phyloP scores from a whole-genome alignment of 2,329 filamentous ascomycete species.

The Aureobasidium melanogenum region DNA sequence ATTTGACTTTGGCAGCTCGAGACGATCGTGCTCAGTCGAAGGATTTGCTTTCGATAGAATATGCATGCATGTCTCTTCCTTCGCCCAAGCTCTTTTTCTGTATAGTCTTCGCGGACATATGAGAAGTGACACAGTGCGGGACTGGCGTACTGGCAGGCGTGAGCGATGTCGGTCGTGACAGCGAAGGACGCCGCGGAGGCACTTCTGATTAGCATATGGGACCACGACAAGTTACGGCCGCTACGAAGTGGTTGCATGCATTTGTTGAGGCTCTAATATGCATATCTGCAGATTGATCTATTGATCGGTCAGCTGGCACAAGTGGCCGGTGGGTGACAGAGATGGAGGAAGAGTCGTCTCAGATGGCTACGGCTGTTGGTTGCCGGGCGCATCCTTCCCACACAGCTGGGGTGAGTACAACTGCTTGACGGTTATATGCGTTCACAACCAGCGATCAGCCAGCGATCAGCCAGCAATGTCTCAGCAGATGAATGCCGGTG shows the following conservation, averaged over 20 bases:
- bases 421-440: neutral
- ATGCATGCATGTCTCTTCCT: neutral
- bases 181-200: neutral
- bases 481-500: neutral
- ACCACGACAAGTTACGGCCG: too few relatives aligned
- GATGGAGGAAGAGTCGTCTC: neutral
- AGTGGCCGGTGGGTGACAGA: neutral
- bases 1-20: neutral
- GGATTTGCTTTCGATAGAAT: neutral
- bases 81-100: neutral
- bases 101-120: neutral
- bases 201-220: neutral
- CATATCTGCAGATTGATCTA: neutral
- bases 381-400: neutral
- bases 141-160: neutral
- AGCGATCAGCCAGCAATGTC: too few relatives aligned
- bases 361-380: neutral
- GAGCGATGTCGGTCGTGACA: neutral
- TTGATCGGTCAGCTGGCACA: neutral
- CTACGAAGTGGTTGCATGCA: neutral
- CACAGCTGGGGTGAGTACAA: neutral
- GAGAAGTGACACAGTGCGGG: neutral
- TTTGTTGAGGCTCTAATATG: neutral
- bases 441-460: too few relatives aligned
- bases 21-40: neutral